phyloP scores from a whole-genome alignment of 345 rosid genomes.

The Chamaenerion angustifolium region DNA sequence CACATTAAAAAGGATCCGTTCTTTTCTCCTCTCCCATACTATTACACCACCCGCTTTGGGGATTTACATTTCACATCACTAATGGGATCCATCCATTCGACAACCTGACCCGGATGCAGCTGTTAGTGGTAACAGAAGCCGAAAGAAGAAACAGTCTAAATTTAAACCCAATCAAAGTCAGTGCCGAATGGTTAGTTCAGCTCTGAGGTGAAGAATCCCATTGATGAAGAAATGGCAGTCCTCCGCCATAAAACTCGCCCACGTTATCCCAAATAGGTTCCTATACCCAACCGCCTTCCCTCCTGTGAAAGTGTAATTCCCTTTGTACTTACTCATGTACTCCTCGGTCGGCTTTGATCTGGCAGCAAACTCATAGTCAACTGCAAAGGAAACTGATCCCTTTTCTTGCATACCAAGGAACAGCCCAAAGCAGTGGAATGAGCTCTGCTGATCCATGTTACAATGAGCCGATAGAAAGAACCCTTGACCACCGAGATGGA shows the following conservation, averaged over 20 bases:
- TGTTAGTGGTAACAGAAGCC: too few relatives aligned
- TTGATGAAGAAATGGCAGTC: constrained; percentile 79
- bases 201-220: constrained; percentile 83
- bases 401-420: constrained; percentile 99
- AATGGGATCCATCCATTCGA: too few relatives aligned
- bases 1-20: too few relatives aligned
- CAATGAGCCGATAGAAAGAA: constrained; percentile 96
- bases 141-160: too few relatives aligned
- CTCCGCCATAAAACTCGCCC: constrained; percentile 71
- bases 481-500: constrained; percentile 99
- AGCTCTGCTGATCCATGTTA: constrained; percentile 99
- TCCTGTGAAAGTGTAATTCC: constrained; percentile 90
- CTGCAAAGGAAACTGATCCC: constrained; percentile 83
- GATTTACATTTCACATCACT: too few relatives aligned
- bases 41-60: too few relatives aligned
- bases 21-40: too few relatives aligned
- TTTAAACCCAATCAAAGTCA: constrained; percentile 12
- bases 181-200: constrained; percentile 83
- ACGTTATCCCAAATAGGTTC: constrained; percentile 67
- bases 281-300: constrained; percentile 98
- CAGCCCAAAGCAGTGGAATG: constrained; percentile 88
- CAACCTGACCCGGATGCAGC: too few relatives aligned
- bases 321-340: constrained; percentile 74
- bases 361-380: constrained; percentile 92
- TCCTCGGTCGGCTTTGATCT: constrained; percentile 73